A percentile compares a stretch with the other conserved stretches of the same genome.
These are phyloP conservation scores for Sanghuangporus baumii DNA, from an alignment of 1,284 basidiomycete genomes.

Conservation along the genomic window DNA sequence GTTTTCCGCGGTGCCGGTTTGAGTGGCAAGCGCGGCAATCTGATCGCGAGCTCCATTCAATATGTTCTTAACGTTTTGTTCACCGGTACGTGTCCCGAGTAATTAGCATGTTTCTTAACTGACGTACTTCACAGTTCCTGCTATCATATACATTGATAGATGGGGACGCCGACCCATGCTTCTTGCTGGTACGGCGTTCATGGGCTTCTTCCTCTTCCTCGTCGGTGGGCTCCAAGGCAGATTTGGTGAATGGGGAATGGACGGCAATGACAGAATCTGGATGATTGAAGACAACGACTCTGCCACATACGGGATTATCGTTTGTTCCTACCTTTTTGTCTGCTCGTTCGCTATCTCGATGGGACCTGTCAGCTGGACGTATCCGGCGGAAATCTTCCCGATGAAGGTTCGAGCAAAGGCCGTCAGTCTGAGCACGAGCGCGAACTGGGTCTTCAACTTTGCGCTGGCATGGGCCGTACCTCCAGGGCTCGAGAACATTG, in stretches of 20 bases:
- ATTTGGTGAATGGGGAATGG: conserved; percentile 56
- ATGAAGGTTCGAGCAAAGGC: conserved; percentile 22
- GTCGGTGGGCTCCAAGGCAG: conserved; percentile 69
- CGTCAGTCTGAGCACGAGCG: conserved; percentile 26
- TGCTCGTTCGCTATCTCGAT: conserved; percentile 72
- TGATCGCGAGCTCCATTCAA: conserved; percentile 75
- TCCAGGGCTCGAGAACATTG: conserved; percentile 42
- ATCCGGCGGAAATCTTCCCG: conserved; percentile 63
- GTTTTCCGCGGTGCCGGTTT: conserved; percentile 75
- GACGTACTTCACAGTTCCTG: conserved; percentile 40
- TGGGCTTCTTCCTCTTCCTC: conserved; percentile 73
- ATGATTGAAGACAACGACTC: conserved; percentile 49
- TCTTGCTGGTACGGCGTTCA: conserved; percentile 54
- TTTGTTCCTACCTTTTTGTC: conserved; percentile 72
- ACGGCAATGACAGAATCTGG: conserved; percentile 46
- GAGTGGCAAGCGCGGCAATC: conserved; percentile 60
- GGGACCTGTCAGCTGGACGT: conserved; percentile 70
- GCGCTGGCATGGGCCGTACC: conserved; percentile 64
- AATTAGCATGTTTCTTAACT: neutral
- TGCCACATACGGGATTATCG: conserved; percentile 65
- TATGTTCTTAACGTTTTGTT: conserved; percentile 72
- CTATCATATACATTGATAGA: conserved; percentile 70
- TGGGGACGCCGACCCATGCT: conserved; percentile 80
- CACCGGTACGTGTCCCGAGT: conserved; percentile 32
- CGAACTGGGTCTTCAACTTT: conserved; percentile 73